Evolutionary conservation across 208 protist genomes (phyloP).

Genomic region (Trypanosoma platydactyli): DNA sequence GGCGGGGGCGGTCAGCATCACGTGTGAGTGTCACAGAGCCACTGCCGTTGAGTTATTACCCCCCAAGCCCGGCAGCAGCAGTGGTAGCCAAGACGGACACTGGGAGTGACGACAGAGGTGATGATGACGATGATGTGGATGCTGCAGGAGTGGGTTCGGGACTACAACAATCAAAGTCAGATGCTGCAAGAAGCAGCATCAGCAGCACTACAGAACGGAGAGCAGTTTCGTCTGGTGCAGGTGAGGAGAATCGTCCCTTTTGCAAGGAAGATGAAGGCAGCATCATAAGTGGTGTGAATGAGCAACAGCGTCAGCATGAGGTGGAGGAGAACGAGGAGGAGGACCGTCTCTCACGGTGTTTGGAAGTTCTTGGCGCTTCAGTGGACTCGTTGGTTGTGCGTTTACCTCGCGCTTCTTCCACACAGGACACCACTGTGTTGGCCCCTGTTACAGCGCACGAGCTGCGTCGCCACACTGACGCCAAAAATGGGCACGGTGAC

Average conservation of each 20-base stretch:
- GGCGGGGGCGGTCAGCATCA: conserved; percentile 59
- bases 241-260: background rate
- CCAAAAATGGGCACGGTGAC: background rate
- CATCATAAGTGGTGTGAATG: background rate
- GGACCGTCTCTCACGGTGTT: conserved; percentile 20
- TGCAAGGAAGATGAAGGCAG: background rate
- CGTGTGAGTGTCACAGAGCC: conserved; percentile 74
- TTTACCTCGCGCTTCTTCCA: background rate
- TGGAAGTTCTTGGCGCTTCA: conserved; percentile 14
- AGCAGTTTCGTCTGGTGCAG: background rate
- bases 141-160: background rate
- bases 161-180: background rate
- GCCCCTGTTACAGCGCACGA: background rate
- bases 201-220: background rate
- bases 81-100: background rate
- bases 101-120: background rate
- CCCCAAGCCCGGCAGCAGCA: conserved; percentile 17
- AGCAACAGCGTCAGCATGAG: background rate
- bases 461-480: too few relatives aligned
- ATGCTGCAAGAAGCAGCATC: background rate
- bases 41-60: conserved; percentile 42
- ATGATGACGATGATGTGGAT: conserved; percentile 5
- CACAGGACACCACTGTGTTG: conserved; percentile 9
- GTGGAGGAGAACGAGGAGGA: conserved; percentile 2
- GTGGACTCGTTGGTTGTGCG: conserved; percentile 9